These are phyloP conservation scores for Solanum piurae DNA, from an alignment of 257 asterid genomes.

Conservation along the genomic window DNA sequence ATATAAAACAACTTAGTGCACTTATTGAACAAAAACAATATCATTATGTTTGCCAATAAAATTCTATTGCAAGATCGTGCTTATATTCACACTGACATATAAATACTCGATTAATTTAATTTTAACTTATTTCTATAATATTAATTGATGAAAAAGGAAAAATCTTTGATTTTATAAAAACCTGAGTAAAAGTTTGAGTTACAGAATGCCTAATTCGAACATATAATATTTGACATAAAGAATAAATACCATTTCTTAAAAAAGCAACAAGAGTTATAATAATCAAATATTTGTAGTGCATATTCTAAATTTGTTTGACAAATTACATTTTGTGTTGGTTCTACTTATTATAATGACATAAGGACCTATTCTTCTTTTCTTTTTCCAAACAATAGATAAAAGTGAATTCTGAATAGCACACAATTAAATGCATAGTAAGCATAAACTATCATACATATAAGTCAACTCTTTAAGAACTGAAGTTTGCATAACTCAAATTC, in stretches of 20 bases:
- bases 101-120: not conserved
- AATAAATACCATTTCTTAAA: not conserved
- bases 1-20: not conserved
- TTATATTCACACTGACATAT: not conserved
- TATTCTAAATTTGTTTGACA: not conserved
- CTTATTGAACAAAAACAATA: not conserved
- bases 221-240: not conserved
- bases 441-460: not conserved
- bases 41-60: not conserved
- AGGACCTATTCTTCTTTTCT: not conserved
- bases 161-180: not conserved
- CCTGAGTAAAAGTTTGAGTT: not conserved
- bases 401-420: not conserved
- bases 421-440: not conserved
- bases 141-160: not conserved
- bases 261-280: not conserved
- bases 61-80: not conserved
- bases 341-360: not conserved
- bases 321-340: not conserved
- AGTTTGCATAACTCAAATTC: not conserved
- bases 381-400: not conserved
- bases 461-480: not conserved
- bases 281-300: not conserved
- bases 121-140: not conserved
- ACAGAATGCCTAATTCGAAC: not conserved